Conservation (phyloP, 2,329 filamentous ascomycete species). For the Reticulascus tulasneorum region DNA sequence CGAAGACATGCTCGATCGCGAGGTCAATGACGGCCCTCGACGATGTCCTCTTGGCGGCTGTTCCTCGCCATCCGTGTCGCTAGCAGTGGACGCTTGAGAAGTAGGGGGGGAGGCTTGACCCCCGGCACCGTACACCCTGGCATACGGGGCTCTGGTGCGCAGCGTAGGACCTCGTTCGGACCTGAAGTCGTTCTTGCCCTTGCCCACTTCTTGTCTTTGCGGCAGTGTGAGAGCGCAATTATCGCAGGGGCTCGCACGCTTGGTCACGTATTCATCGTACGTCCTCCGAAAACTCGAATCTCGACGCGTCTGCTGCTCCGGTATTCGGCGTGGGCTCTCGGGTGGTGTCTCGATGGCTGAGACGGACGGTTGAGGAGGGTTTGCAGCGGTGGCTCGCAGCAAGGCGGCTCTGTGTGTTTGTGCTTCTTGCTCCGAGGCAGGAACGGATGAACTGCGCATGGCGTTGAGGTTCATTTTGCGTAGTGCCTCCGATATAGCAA, state of each 20-base stretch:
- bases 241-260: conserved; percentile 60
- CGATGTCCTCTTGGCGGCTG: conserved; percentile 35
- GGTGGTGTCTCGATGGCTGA: conserved; percentile 54
- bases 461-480: conserved; percentile 40
- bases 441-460: conserved; percentile 38
- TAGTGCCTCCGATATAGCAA: conserved; percentile 41
- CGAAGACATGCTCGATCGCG: conserved; percentile 51
- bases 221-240: conserved; percentile 67
- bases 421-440: conserved; percentile 41
- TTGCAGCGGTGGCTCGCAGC: conserved; percentile 33
- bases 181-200: conserved; percentile 20
- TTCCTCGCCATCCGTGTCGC: conserved; percentile 49
- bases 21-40: conserved; percentile 42
- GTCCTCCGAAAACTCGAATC: conserved; percentile 60
- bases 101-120: conserved; percentile 47
- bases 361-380: conserved; percentile 26
- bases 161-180: conserved; percentile 52
- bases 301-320: conserved; percentile 35
- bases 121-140: conserved; percentile 49
- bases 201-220: conserved; percentile 34
- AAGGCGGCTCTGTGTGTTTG: conserved; percentile 38
- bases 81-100: conserved; percentile 45
- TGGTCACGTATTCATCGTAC: conserved; percentile 62
- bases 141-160: conserved; percentile 57
- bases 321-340: conserved; percentile 46